Evolutionary conservation across 2,329 filamentous ascomycete species (phyloP), one percentile per base, ranked within the genome.

Genomic region (Spiromastix sp.): DNA sequence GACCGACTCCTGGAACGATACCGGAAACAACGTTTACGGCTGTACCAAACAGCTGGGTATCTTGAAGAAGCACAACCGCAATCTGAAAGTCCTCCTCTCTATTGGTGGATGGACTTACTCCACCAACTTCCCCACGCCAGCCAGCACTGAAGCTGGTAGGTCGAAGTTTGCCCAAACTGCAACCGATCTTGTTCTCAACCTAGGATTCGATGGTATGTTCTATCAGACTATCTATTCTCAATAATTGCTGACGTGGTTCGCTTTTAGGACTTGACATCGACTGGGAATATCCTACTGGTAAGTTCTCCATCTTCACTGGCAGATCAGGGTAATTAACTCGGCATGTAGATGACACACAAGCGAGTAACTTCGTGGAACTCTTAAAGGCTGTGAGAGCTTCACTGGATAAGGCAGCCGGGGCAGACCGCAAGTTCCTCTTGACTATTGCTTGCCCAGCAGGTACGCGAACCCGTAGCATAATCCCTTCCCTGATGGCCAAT

Each of bases 101-200:
- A 83, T 91, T 39, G 85, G 85, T 20, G 85, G 85, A 11, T 89
- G 79, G 77, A 81, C 77, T 0, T 85, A 81, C 54, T 83, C 79
- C 3, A 59, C 73, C 56, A 91, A 93, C 63, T 93, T 95, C 59
- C 66, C 74, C 1, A 64, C 61, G 18, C 81, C 85, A 0, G 75
- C 76, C 0, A 74, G 74, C 12, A 79, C 78, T 0, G 65, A 69
- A 1, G 61, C 66, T 4, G 75, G 79, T 5, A 72, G 84, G 9
- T 60, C 64, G 40, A 68, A 44, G 2, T 93, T 93, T 52, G 84
- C 82, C 1, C 65, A 71, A 33, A 76, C 74, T 18, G 79, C 83
- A 21, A 80, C 93, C 1, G 69, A 77, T 15, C 63, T 95, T 22
- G 67, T 96, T 48, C 80, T 82, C 55, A 76, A 91, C 48, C 65